Conservation (phyloP, 768 basidiomycete genomes). For the Mycena albidolilacea region DNA sequence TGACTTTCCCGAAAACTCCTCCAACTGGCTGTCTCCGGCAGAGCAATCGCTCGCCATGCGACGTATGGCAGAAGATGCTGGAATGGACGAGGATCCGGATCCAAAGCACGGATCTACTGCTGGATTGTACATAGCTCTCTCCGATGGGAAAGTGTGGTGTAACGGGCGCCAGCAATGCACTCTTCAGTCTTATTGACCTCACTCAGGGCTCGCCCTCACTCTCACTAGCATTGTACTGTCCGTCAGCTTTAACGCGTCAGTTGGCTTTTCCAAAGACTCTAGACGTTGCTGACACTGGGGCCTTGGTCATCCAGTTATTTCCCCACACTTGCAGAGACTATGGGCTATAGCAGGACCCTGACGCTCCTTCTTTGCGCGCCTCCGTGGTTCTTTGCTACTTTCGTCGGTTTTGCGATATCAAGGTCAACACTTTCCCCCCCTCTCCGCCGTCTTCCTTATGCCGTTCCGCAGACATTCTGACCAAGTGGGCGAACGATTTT, state of each 20-base stretch:
- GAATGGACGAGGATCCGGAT: constrained; percentile 42
- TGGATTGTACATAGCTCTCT: constrained; percentile 72
- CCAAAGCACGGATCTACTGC: constrained; percentile 28
- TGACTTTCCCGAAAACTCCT: constrained; percentile 75
- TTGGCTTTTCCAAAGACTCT: not conserved
- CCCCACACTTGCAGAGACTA: constrained; percentile 78
- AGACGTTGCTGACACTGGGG: not conserved
- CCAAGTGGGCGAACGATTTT: constrained; percentile 76
- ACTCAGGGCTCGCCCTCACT: constrained; percentile 51
- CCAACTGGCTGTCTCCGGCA: constrained; percentile 68
- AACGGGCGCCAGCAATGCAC: constrained; percentile 52
- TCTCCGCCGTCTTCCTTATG: constrained; percentile 8
- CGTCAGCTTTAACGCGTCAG: constrained; percentile 73
- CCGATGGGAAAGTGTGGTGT: constrained; percentile 83
- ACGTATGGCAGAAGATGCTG: constrained; percentile 74
- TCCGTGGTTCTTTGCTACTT: constrained; percentile 77
- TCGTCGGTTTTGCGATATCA: constrained; percentile 67
- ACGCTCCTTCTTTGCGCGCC: constrained; percentile 70
- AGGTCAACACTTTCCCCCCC: constrained; percentile 51
- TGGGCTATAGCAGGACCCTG: constrained; percentile 75
- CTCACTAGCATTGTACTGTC: constrained; percentile 63
- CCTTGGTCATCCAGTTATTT: constrained; percentile 60
- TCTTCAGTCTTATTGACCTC: constrained; percentile 45
- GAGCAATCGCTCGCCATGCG: constrained; percentile 71
- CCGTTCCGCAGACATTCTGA: constrained; percentile 74